Percentiles rank a stretch among this genome's conserved stretches.
These are phyloP conservation scores for Jatropha podagrica DNA, from an alignment of 441 rosid genomes.

Conservation along the genomic window DNA sequence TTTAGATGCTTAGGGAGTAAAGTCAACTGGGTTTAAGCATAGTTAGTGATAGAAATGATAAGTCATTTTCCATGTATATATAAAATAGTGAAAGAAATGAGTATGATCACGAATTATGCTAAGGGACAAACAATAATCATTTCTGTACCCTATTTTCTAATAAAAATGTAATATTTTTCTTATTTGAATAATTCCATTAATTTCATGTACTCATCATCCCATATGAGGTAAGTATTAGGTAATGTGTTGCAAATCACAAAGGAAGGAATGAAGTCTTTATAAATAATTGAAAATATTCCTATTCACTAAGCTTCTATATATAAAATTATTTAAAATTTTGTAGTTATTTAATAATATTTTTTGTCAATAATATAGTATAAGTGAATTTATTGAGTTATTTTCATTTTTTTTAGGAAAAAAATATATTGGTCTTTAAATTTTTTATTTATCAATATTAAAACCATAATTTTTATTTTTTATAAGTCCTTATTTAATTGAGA, in stretches of 20 bases:
- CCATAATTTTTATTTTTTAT: too few relatives aligned
- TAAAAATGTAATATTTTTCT: constrained; percentile 9
- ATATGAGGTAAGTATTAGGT: constrained; percentile 32
- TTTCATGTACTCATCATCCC: constrained; percentile 16
- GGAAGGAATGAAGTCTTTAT: background rate
- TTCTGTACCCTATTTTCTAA: constrained; percentile 13
- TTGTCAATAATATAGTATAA: too few relatives aligned
- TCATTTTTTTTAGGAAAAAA: too few relatives aligned
- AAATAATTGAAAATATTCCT: background rate
- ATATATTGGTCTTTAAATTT: too few relatives aligned
- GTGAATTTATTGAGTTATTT: too few relatives aligned
- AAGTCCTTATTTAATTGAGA: too few relatives aligned
- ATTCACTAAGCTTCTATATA: background rate
- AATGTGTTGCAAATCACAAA: constrained; percentile 17
- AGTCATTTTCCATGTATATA: constrained; percentile 26
- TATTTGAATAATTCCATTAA: constrained; percentile 27
- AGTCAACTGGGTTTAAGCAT: constrained; percentile 28
- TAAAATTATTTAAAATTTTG: too few relatives aligned
- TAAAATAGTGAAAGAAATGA: constrained; percentile 31
- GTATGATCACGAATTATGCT: constrained; percentile 35
- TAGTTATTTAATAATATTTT: too few relatives aligned
- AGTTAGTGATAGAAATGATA: constrained; percentile 28
- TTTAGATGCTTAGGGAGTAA: constrained; percentile 17
- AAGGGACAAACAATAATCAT: constrained; percentile 42
- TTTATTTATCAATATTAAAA: too few relatives aligned